Percentiles rank a stretch among this genome's conserved stretches.
phyloP scores from a whole-genome alignment of 176 grass and related monocot genomes.

The Triticum turgidum region DNA sequence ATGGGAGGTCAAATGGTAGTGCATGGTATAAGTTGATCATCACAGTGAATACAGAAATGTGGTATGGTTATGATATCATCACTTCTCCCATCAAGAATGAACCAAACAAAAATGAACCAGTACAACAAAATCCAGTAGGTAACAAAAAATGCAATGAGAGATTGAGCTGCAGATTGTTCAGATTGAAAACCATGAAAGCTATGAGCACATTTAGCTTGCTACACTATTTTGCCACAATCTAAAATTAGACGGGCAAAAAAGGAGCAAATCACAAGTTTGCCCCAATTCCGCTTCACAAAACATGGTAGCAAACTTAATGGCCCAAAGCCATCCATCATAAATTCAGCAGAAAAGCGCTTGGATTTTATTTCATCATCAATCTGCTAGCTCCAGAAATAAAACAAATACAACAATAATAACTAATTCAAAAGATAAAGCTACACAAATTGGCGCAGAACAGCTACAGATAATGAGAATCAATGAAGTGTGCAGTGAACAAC shows the following conservation, averaged over 20 bases:
- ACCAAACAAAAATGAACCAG: background rate
- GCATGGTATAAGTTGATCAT: conserved; percentile 46
- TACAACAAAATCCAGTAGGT: background rate
- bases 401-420: background rate
- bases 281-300: background rate
- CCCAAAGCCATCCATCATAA: conserved; percentile 39
- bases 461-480: too few species aligned
- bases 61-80: conserved; percentile 46
- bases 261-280: background rate
- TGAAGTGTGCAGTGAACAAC: background rate
- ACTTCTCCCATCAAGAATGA: conserved; percentile 22
- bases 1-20: conserved; percentile 63
- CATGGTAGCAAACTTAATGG: background rate
- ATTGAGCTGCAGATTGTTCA: conserved; percentile 33
- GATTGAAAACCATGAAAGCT: conserved; percentile 52
- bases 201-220: background rate
- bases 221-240: background rate
- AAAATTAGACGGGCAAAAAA: background rate
- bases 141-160: too few species aligned
- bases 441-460: too few species aligned
- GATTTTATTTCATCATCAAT: conserved; percentile 39
- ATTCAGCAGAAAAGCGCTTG: conserved; percentile 40
- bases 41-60: conserved; percentile 44
- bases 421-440: background rate
- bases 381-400: conserved; percentile 6